Evolutionary conservation across 352 stramenopile species (phyloP).

Genomic region (Phytophthora pseudosyringae): DNA sequence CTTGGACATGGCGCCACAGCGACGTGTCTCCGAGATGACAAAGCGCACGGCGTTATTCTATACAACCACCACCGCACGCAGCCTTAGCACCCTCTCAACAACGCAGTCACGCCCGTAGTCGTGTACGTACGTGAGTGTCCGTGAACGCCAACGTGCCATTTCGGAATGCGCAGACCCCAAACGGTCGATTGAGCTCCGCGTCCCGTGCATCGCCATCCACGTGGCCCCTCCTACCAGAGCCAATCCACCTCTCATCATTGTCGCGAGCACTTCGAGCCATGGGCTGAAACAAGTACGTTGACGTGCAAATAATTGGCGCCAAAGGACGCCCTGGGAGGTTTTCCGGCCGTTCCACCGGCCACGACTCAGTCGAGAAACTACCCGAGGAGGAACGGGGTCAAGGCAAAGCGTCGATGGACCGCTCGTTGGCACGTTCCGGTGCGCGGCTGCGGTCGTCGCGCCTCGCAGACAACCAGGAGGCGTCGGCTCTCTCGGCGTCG

Average conservation of each 20-base stretch:
- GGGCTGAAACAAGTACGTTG: too few species aligned
- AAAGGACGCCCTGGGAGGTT: conserved; percentile 16
- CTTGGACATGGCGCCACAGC: background rate
- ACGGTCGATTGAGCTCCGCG: conserved; percentile 48
- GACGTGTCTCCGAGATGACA: conserved; percentile 14
- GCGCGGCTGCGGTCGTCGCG: conserved; percentile 21
- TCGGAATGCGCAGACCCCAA: conserved; percentile 39
- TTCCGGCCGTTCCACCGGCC: conserved; percentile 10
- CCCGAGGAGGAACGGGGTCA: background rate
- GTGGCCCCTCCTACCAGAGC: conserved; percentile 36
- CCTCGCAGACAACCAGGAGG: conserved; percentile 27
- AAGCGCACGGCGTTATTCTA: conserved; percentile 56
- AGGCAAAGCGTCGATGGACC: conserved; percentile 25
- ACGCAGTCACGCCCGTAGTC: background rate
- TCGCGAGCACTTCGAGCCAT: conserved; percentile 6
- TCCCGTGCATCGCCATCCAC: conserved; percentile 33
- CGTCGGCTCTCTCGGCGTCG: conserved; percentile 4
- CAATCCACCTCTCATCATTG: background rate
- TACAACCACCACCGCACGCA: conserved; percentile 1
- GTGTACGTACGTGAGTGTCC: conserved; percentile 37
- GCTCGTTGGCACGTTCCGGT: conserved; percentile 21
- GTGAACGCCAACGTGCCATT: conserved; percentile 42
- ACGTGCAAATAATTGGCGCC: background rate
- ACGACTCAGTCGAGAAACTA: conserved; percentile 27
- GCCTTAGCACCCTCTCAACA: conserved; percentile 1